Base-by-base conservation (phyloP, 257 asterid species). In the Gentiana dahurica region DNA sequence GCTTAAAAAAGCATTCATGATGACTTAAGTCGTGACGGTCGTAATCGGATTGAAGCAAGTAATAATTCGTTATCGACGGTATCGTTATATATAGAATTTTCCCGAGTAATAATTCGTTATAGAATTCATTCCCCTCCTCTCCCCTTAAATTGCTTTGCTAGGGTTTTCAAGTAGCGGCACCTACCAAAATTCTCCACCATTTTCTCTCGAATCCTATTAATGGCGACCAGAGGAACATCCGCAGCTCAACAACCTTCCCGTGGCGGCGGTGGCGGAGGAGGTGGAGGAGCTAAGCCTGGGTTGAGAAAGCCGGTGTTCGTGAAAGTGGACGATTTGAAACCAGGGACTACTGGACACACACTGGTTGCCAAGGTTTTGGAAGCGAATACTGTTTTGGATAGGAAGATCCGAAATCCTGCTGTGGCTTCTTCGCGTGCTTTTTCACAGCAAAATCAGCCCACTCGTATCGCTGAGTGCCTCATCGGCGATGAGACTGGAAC, bases 401-500 rank as follows among this genome's bases (percentile, higher is more conserved):
- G 84, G 80, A 87, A 87, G 65, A 84, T 94, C 2, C 77, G 85
- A 44, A 79, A 73, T 45, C 77, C 86, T 48, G 58, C 86, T 48
- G 58, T 65, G 57, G 34, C 49, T 47, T 71, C 82, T 33, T 64
- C 71, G 34, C 80, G 91, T 44, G 83, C 75, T 8, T 61, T 83
- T 2, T 67, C 73, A n/a, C 89, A 72, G 34, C 83, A 65, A 49
- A 81, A 67, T 68, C 84, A 70, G 8, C 65, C 71, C 53, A 63
- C 80, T 7, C 77, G 75, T 65, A 83, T 86, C 59, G 80, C 95
- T 1, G 95, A 86, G 64, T 86, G 95, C 57, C 91, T 86, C 57
- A 57, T 83, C 58, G 95, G 95, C 9, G 95, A 86, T 55, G 95
- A 86, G 32, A 79, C 95, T 5, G 95, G 81, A 47, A 66, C 88